Conservation (phyloP, 495 filamentous ascomycete genomes). For the Penicillium longicatenatum region DNA sequence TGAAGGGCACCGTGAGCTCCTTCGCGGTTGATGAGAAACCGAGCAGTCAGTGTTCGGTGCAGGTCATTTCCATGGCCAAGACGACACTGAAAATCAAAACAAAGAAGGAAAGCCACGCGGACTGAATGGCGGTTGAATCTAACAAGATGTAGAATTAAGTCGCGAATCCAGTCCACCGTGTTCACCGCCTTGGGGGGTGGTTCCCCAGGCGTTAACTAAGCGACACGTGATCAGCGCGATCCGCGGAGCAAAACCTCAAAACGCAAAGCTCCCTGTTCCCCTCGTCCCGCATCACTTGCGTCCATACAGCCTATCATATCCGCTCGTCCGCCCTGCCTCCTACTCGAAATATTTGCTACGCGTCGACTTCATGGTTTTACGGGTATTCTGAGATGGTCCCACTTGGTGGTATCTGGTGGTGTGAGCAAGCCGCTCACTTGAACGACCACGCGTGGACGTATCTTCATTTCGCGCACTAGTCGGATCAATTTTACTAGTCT, state of each 20-base stretch:
- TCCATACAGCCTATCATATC: conserved; percentile 6
- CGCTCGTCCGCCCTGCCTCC: conserved; percentile 17
- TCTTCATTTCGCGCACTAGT: conserved; percentile 25
- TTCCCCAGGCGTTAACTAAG: conserved; percentile 1
- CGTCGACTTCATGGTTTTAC: conserved; percentile 25
- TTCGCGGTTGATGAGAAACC: neutral
- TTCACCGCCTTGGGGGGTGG: neutral
- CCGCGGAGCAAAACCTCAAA: conserved; percentile 33
- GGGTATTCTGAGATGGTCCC: conserved; percentile 48
- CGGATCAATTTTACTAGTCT: neutral
- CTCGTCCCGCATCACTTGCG: conserved; percentile 1
- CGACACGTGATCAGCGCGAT: conserved; percentile 25
- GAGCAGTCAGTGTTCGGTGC: neutral
- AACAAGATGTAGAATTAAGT: conserved; percentile 1
- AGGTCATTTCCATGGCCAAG: neutral
- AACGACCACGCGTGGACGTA: conserved; percentile 41
- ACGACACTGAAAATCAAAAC: neutral
- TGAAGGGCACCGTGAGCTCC: neutral
- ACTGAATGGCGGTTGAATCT: neutral
- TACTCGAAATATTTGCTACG: neutral
- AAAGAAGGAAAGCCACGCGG: neutral
- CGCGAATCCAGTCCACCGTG: neutral
- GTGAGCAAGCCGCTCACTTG: conserved; percentile 47
- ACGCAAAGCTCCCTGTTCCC: conserved; percentile 24
- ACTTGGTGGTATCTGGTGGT: conserved; percentile 43